Evolutionary conservation across 75 land plant genomes (phyloP), one percentile per base, ranked within the genome.

Genomic region (Gnetum montanum): DNA sequence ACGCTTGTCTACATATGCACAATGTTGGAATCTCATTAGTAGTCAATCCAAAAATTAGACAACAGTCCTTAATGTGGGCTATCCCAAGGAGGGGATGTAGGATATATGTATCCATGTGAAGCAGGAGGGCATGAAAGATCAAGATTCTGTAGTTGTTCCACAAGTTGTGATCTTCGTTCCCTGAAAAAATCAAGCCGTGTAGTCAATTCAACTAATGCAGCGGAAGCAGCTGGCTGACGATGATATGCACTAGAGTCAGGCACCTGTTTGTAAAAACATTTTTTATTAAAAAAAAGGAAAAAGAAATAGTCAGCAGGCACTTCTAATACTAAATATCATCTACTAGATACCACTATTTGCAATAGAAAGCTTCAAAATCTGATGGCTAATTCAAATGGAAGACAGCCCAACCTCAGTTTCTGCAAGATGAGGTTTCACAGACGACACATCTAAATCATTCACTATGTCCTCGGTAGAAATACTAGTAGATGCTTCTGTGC

Each of bases 121-220:
- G 59, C 34, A 2, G 75, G 55, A 31, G 77, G 81, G 43, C 81
- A 73, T 34, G 68, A 81, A 27, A 88, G 64, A 61, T 93, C 98
- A 11, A 92, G 79, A 57, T 70, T 88, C 66, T 92, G 96, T 24
- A 92, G 86, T 58, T 92, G 94, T 33, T 92, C 97, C 88, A 92
- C 84, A 3, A 92, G 75, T 57, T 92, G 97, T 10, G 97, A 88
- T 8, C 97, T 79, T 27, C 97, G 66, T 66, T 92, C 97, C 71
- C 88, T 92, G 74, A 92, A 92, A 68, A 88, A 92, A 46, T 88
- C 97, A 20, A 92, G 84, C 1, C 96, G 85, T 11, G 95, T 83
- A 6, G 93, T 88, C 38, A 92, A 63, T 58, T 92, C 97, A 46
- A 77, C 96, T 64, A 92, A 62, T 26, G 95, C 68, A 13, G 84